These are phyloP conservation scores for Amaranthus palmeri DNA, from an alignment of 148 eudicot genomes.

Conservation along the genomic window DNA sequence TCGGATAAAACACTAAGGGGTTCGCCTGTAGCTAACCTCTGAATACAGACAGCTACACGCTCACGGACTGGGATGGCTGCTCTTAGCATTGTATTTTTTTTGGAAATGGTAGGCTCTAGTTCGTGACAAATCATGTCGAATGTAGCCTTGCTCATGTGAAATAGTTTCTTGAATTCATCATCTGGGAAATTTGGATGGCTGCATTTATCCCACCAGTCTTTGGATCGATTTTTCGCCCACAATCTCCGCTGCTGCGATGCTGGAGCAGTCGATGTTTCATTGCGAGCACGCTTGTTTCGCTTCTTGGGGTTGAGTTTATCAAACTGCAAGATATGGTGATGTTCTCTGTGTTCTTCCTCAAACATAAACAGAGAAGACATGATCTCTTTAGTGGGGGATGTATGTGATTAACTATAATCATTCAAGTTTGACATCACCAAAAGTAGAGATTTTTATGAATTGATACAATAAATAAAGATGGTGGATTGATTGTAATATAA, in stretches of 20 bases:
- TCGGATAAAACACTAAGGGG: constrained; percentile 64
- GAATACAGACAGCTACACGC: constrained; percentile 73
- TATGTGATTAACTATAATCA: no score
- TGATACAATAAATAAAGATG: constrained; percentile 1
- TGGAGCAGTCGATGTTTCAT: no score
- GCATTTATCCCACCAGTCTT: constrained; percentile 78
- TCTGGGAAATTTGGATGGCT: constrained; percentile 54
- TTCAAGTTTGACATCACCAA: background rate
- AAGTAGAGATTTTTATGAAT: constrained; percentile 39
- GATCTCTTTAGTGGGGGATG: no score
- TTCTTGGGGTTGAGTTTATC: no score
- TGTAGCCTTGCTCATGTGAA: constrained; percentile 61
- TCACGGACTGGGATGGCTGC: constrained; percentile 69
- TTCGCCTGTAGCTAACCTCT: constrained; percentile 77
- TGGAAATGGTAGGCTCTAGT: constrained; percentile 45
- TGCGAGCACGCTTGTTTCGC: no score
- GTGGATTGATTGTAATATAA: background rate
- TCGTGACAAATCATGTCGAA: constrained; percentile 56
- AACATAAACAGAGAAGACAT: no score
- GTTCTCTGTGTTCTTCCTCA: no score
- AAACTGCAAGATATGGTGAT: no score
- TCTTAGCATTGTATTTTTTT: constrained; percentile 63
- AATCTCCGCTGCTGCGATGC: constrained; percentile 33
- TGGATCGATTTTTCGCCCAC: constrained; percentile 72
- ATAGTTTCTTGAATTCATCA: constrained; percentile 47